These are phyloP conservation scores for Suhomyces sp. DNA, from an alignment of 805 yeast species.

Conservation along the genomic window DNA sequence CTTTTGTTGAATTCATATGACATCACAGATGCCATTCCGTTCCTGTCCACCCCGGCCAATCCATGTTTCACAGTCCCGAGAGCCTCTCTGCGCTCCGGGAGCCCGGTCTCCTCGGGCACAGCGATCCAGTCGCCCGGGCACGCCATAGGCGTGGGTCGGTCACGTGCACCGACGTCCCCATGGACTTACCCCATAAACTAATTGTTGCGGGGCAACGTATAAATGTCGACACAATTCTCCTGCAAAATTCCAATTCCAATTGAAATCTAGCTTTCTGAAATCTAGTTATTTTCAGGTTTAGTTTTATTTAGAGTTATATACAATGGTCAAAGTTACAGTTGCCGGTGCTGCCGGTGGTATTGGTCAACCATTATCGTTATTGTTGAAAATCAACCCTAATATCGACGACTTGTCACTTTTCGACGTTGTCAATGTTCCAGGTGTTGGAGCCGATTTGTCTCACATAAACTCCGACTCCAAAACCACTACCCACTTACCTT, in stretches of 20 bases:
- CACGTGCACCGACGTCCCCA: not conserved
- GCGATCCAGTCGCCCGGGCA: conserved; percentile 4
- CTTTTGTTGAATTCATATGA: not conserved
- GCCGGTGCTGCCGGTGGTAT: conserved; percentile 94
- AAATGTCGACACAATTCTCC: not conserved
- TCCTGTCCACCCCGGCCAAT: not conserved
- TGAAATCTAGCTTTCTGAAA: not conserved
- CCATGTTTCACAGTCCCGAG: not conserved
- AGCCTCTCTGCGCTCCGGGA: not conserved
- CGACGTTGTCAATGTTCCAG: conserved; percentile 82
- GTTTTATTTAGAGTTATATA: not conserved
- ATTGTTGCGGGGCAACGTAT: not conserved
- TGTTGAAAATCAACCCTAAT: conserved; percentile 66
- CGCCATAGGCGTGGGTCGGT: not conserved
- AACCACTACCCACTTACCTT: conserved; percentile 61
- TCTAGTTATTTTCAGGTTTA: not conserved
- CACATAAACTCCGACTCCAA: conserved; percentile 72
- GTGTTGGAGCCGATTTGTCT: conserved; percentile 84
- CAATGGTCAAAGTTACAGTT: conserved; percentile 70
- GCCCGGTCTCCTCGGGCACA: conserved; percentile 1
- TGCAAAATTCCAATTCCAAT: not conserved
- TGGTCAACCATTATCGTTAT: conserved; percentile 86
- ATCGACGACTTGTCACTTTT: conserved; percentile 68
- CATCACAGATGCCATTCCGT: not conserved
- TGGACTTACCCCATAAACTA: not conserved